Percentiles rank a stretch among this genome's conserved stretches.
Evolutionary conservation across 2,329 filamentous ascomycete genomes (phyloP).

Genomic region (Pseudonectria buxi): DNA sequence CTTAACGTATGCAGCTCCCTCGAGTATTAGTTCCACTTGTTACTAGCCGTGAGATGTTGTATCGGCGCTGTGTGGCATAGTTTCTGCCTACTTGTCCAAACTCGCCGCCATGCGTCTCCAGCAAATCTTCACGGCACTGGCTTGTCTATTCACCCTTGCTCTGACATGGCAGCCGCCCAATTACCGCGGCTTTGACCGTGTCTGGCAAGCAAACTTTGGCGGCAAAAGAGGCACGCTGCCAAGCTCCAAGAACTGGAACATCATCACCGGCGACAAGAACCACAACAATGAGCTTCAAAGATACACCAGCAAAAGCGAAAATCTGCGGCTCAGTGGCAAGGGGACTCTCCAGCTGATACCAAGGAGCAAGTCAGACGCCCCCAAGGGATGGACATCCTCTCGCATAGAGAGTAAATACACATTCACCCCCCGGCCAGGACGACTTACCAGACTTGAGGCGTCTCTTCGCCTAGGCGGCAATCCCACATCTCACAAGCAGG

Average conservation of each 20-base stretch:
- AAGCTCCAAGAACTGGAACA: constrained; percentile 34
- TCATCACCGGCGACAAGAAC: constrained; percentile 32
- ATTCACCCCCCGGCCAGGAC: constrained; percentile 40
- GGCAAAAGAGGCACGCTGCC: constrained; percentile 31
- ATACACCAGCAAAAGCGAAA: constrained; percentile 39
- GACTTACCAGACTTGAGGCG: constrained; percentile 40
- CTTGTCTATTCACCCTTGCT: constrained; percentile 25
- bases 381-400: constrained; percentile 45
- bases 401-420: constrained; percentile 45
- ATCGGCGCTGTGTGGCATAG: too few species aligned
- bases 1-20: too few species aligned
- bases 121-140: constrained; percentile 18
- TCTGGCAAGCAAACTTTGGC: constrained; percentile 39
- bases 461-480: constrained; percentile 41
- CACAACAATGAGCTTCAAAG: constrained; percentile 47
- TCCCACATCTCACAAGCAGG: constrained; percentile 37
- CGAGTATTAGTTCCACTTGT: too few species aligned
- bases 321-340: constrained; percentile 45
- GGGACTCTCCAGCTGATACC: constrained; percentile 47
- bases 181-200: constrained; percentile 31
- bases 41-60: too few species aligned
- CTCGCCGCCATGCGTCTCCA: constrained; percentile 16
- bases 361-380: constrained; percentile 25
- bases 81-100: too few species aligned
- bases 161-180: constrained; percentile 31